phyloP scores from a whole-genome alignment of 306 rosid species.

The Castanospermum australe region DNA sequence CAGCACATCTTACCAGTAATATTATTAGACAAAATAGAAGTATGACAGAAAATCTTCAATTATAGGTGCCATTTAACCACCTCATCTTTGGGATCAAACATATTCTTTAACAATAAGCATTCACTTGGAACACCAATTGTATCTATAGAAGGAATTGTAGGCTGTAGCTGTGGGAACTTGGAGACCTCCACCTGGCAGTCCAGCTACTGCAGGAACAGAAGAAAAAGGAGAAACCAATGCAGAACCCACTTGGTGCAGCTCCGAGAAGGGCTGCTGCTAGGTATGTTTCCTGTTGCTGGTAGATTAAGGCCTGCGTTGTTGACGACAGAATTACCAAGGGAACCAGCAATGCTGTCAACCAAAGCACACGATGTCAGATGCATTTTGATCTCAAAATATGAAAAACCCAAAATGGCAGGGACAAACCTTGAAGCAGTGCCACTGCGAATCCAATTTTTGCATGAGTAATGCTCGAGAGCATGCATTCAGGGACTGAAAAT shows the following conservation, averaged over 20 bases:
- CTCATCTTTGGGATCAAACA: slow-evolving; percentile 94
- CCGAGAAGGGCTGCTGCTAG: slow-evolving; percentile 41
- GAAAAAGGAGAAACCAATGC: slow-evolving; percentile 47
- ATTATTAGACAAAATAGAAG: slow-evolving; percentile 11
- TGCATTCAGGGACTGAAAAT: slow-evolving; percentile 81
- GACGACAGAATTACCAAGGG: slow-evolving; percentile 51
- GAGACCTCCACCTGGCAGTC: slow-evolving; percentile 57
- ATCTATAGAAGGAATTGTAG: slow-evolving; percentile 46
- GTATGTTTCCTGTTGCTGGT: slow-evolving; percentile 33
- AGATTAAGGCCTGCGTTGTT: slow-evolving; percentile 48
- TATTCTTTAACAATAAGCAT: slow-evolving; percentile 79
- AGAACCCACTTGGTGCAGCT: slow-evolving; percentile 36
- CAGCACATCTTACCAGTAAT: slow-evolving; percentile 25
- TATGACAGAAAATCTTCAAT: neutral
- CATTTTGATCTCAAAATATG: slow-evolving; percentile 13
- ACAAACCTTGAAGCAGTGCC: slow-evolving; percentile 70
- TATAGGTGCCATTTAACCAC: slow-evolving; percentile 38
- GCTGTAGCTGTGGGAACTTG: slow-evolving; percentile 53
- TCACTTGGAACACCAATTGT: slow-evolving; percentile 85
- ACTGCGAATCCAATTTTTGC: slow-evolving; percentile 95
- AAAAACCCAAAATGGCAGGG: slow-evolving; percentile 15
- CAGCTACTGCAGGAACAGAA: slow-evolving; percentile 54
- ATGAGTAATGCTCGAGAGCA: slow-evolving; percentile 86
- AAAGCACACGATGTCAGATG: slow-evolving; percentile 32
- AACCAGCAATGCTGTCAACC: slow-evolving; percentile 61